Evolutionary conservation across 1,284 basidiomycete genomes (phyloP).

Genomic region (Marasmius tenuissimus): DNA sequence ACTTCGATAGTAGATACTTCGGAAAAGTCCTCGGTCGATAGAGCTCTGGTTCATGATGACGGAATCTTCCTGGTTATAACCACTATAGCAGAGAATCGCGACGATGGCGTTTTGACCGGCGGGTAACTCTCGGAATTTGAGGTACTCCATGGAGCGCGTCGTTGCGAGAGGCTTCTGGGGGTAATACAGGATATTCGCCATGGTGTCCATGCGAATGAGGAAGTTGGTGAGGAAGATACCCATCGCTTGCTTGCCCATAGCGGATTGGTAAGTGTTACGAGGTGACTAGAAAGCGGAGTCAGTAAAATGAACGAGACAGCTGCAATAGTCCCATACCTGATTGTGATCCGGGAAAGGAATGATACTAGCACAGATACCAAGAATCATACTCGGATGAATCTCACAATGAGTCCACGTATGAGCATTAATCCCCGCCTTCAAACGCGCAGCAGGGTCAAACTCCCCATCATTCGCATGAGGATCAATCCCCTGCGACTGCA

Average conservation of each 20-base stretch:
- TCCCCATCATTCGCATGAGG: conserved; percentile 63
- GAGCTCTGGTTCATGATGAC: conserved; percentile 99
- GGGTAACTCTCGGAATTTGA: conserved; percentile 96
- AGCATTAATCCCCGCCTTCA: conserved; percentile 80
- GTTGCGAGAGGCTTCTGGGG: conserved; percentile 99
- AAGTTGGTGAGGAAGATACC: conserved; percentile 98
- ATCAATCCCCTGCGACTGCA: conserved; percentile 64
- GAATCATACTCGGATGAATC: conserved; percentile 99
- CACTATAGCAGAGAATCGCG: conserved; percentile 97
- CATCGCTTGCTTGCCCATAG: conserved; percentile 99
- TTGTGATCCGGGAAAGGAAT: conserved; percentile 99
- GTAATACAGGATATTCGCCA: conserved; percentile 98
- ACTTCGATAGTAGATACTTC: conserved; percentile 97
- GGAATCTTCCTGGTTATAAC: conserved; percentile 99
- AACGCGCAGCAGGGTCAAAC: conserved; percentile 84
- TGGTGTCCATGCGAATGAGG: conserved; percentile 97
- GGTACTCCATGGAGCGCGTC: conserved; percentile 98
- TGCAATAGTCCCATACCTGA: conserved; percentile 58
- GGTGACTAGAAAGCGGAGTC: conserved; percentile 67
- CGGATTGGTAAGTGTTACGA: conserved; percentile 98
- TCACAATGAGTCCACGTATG: conserved; percentile 99
- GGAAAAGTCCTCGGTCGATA: conserved; percentile 96
- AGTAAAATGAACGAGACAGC: background rate
- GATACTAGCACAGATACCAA: conserved; percentile 97
- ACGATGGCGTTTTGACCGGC: conserved; percentile 99